Evolutionary conservation across 2,329 filamentous ascomycete genomes (phyloP), one percentile per base, ranked within the genome.

Genomic region (Colletotrichum sp.): DNA sequence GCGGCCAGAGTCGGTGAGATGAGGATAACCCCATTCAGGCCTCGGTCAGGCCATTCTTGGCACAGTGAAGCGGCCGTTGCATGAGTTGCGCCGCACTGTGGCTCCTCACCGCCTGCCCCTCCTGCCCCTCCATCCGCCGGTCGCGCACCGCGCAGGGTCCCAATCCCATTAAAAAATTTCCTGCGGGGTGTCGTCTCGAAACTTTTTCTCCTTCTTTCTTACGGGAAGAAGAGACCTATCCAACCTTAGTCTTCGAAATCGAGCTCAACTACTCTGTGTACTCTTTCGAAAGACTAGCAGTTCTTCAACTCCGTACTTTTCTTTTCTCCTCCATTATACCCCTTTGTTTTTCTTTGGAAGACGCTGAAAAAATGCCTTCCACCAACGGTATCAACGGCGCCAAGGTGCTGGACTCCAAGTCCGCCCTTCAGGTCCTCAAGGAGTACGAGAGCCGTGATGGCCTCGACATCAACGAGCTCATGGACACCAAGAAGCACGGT

Each of bases 401-500:
- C 80, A 87, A 93, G 85, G 89, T 93, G 83, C 89, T 95, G 81
- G 95, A 98, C 89, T 90, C 90, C 89, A 88, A 90, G 84, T 93
- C 90, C 83, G 97, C 96, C 79, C 88, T 96, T 78, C 93, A 98
- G 83, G 88, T 96, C 80, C 91, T 99, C 85, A 91, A 94, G 85
- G 92, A 96, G 83, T 98, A 98, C 86, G 84, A 93, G 79, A 90
- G 90, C 84, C 90, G 89, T 81, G 97, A 99, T 92, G 97, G 97
- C 76, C 93, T 99, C 81, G 92, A 95, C 84, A 92, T 98, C 82
- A 90, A 95, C 83, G 93, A 95, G 79, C 91, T 99, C 81, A 92
- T 99, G 85, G 95, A 99, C 89, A 96, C 96, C 80, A 94, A 94
- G 88, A 94, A 93, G 86, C 95, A 96, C 83, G 97, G 97, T 78